phyloP scores from a whole-genome alignment of 208 protist genomes.

The Crithidia bombi region DNA sequence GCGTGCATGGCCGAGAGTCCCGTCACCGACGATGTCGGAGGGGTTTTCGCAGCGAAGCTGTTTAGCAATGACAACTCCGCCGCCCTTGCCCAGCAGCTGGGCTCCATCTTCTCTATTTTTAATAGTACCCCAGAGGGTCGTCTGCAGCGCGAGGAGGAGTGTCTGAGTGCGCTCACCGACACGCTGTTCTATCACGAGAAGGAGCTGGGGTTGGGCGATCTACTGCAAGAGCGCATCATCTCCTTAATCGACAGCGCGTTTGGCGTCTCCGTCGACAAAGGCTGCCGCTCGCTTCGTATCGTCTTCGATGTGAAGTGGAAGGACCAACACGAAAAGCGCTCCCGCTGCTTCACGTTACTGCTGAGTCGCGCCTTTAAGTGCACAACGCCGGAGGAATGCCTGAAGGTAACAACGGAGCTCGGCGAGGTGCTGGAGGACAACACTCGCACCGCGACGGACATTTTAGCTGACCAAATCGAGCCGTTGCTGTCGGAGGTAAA shows the following conservation, averaged over 20 bases:
- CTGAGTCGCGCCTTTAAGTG: slow-evolving; percentile 58
- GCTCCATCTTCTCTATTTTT: slow-evolving; percentile 78
- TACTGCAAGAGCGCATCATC: slow-evolving; percentile 66
- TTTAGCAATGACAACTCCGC: slow-evolving; percentile 56
- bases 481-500: slow-evolving; percentile 34
- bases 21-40: slow-evolving; percentile 16
- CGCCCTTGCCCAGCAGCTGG: slow-evolving; percentile 72
- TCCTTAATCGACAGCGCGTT: slow-evolving; percentile 70
- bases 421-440: slow-evolving; percentile 77
- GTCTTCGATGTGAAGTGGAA: slow-evolving; percentile 82
- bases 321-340: slow-evolving; percentile 83
- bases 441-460: slow-evolving; percentile 69
- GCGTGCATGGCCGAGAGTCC: slow-evolving; percentile 27
- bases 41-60: slow-evolving; percentile 12
- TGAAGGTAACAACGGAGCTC: slow-evolving; percentile 44
- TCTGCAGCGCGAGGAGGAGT: slow-evolving; percentile 67
- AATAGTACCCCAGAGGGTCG: slow-evolving; percentile 59
- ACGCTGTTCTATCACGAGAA: slow-evolving; percentile 72
- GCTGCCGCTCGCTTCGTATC: slow-evolving; percentile 72
- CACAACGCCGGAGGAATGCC: slow-evolving; percentile 47
- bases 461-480: slow-evolving; percentile 56
- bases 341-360: slow-evolving; percentile 62
- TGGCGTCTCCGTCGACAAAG: slow-evolving; percentile 57
- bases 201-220: slow-evolving; percentile 58
- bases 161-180: slow-evolving; percentile 72